Evolutionary conservation across 2,329 filamentous ascomycete genomes (phyloP), one percentile per base, ranked within the genome.

Genomic region (Fusarium acutatum): DNA sequence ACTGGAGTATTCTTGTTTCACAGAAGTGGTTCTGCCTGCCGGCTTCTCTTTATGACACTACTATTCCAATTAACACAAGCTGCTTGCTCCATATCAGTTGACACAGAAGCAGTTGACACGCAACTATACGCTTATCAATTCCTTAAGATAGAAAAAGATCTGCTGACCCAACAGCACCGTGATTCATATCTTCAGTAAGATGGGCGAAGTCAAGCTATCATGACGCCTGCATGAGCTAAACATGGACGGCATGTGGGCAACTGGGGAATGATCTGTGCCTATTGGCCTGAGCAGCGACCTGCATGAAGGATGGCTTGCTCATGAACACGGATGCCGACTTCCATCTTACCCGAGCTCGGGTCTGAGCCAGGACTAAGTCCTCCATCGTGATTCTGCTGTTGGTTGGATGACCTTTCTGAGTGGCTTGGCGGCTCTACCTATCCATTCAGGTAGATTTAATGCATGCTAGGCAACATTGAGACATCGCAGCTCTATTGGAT

Each of bases 51-150:
- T 1, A 24, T 50, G n/a, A 4, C 6, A 15, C 8, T 50, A 3
- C 3, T 50, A 20, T 13, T 20, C 12, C 30, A 24, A 6, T 11
- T 8, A 11, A 34, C 6, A 20, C n/a, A 34, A 5, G n/a, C 30
- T 5, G 20, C 13, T 34, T 4, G 30, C 30, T 50, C 12, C 15
- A 7, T 15, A 15, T 15, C 5, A 9, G 6, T 35, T 24, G 30
- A 11, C 4, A 24, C 4, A 35, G 4, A 8, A 34, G 13, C 17
- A 15, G 9, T 5, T 4, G 12, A 24, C 13, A 2, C 2, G n/a
- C 6, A 20, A 20, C 4, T 26, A 9, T 26, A 30, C 13, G 13
- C 12, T 24, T 11, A 35, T 20, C 17, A 14, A 4, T 52, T 13
- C 4, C 2, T 13, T 8, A 1, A 15, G 6, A 24, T 34, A n/a